phyloP scores from a whole-genome alignment of 1,284 basidiomycete species.

The Mycosarcoma maydis region DNA sequence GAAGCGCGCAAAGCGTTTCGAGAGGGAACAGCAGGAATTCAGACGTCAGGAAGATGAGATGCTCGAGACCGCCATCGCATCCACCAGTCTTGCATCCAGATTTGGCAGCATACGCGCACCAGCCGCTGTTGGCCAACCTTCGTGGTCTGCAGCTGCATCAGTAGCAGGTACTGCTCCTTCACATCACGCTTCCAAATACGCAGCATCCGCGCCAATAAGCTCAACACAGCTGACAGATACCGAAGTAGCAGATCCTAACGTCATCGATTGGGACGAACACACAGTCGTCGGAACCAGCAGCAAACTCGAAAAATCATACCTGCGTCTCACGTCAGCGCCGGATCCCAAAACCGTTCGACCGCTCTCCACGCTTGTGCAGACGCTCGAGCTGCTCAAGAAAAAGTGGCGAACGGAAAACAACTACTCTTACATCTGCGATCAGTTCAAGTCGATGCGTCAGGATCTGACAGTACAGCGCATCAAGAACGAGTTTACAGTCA shows the following conservation, averaged over 20 bases:
- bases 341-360: slow-evolving; percentile 94
- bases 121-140: slow-evolving; percentile 6
- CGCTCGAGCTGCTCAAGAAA: slow-evolving; percentile 84
- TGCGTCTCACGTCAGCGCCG: slow-evolving; percentile 95
- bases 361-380: slow-evolving; percentile 82
- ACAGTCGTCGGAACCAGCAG: slow-evolving; percentile 92
- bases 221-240: slow-evolving; percentile 21
- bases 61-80: slow-evolving; percentile 48
- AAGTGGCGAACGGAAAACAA: slow-evolving; percentile 86
- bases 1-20: slow-evolving; percentile 65
- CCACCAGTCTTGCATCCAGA: slow-evolving; percentile 46
- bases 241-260: slow-evolving; percentile 69
- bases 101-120: slow-evolving; percentile 26
- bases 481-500: slow-evolving; percentile 97
- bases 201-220: slow-evolving; percentile 5
- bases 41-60: slow-evolving; percentile 45
- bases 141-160: slow-evolving; percentile 26
- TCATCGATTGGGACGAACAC: slow-evolving; percentile 93
- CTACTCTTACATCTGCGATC: slow-evolving; percentile 94
- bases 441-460: slow-evolving; percentile 96
- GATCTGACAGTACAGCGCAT: slow-evolving; percentile 99
- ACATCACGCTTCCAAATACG: slow-evolving; percentile 10
- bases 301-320: slow-evolving; percentile 93
- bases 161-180: background rate
- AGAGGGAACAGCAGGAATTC: slow-evolving; percentile 59